Evolutionary conservation across 2,329 filamentous ascomycete genomes (phyloP), one percentile per base, ranked within the genome.

Genomic region (Stachybotrys elegans): DNA sequence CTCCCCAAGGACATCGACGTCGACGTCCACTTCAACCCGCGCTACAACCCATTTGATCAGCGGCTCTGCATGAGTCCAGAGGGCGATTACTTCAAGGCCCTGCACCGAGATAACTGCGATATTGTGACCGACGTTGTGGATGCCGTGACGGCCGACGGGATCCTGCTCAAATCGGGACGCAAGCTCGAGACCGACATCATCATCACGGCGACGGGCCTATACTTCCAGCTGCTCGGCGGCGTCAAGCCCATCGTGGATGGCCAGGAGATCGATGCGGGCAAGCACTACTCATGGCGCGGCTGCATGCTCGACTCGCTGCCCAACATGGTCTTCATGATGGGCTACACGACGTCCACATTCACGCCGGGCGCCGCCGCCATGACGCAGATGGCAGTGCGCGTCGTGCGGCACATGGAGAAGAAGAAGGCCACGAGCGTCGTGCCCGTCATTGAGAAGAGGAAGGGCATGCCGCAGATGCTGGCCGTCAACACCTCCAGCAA

Each of bases 11-110:
- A 68, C 16, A 62, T 81, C 27, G 71, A 78, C 3, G 61, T 75
- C 32, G 74, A 83, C 43, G 72, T 78, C 1, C 78, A 87, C 58
- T 87, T 87, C 61, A 76, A 73, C 6, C 83, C 83, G 0, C 60
- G 59, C 3, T 86, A 88, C 53, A 72, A 77, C 31, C 83, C 83
- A 0, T 84, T 86, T 73, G 76, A 89, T 43, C 88, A 94, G 60
- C 79, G 89, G 0, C 67, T 93, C 7, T 93, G 88, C 55, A 68
- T 88, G 47, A 83, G 65, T 16, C 75, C 73, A 0, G 69, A 76
- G 40, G 75, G 71, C 9, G 78, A 82, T 53, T 82, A 81, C 54
- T 81, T 73, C 61, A 58, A 70, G 37, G 67, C 72, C 0, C 51
- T 81, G 3, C 66, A 67, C 40, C 59, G 56, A 2, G 62, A 66